Conservation (phyloP, 768 basidiomycete species). For the Collybiopsis confluens region DNA sequence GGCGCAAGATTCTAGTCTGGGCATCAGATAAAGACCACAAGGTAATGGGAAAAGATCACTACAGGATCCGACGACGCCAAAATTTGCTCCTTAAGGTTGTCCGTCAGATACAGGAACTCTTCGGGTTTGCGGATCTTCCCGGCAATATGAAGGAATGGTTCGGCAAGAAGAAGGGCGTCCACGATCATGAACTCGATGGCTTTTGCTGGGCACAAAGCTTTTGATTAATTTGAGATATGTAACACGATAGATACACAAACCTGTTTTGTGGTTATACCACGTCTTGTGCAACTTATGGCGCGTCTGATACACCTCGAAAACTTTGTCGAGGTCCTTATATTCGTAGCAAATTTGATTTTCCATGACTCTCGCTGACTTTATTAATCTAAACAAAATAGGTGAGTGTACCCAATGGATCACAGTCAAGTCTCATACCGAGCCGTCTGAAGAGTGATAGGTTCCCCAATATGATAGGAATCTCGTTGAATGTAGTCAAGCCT, state of each 20-base stretch:
- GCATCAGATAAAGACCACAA: background rate
- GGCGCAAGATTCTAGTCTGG: slow-evolving; percentile 48
- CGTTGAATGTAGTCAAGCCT: slow-evolving; percentile 83
- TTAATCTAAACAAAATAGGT: slow-evolving; percentile 42
- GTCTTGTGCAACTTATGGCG: slow-evolving; percentile 80
- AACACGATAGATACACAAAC: slow-evolving; percentile 25
- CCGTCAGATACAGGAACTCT: slow-evolving; percentile 62
- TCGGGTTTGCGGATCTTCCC: slow-evolving; percentile 51
- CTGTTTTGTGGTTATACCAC: slow-evolving; percentile 80
- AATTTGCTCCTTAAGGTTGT: slow-evolving; percentile 59
- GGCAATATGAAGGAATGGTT: slow-evolving; percentile 60
- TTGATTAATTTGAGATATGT: background rate
- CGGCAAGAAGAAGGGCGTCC: slow-evolving; percentile 66
- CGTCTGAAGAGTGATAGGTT: slow-evolving; percentile 48
- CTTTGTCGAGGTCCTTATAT: slow-evolving; percentile 74
- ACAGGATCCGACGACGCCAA: slow-evolving; percentile 51
- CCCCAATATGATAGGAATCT: slow-evolving; percentile 70
- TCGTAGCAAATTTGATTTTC: slow-evolving; percentile 74
- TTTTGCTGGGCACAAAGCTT: slow-evolving; percentile 42
- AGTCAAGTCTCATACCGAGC: slow-evolving; percentile 33
- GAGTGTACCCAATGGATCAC: background rate
- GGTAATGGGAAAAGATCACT: slow-evolving; percentile 14
- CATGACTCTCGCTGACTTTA: slow-evolving; percentile 72
- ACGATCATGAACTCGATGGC: slow-evolving; percentile 85
- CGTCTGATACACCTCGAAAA: slow-evolving; percentile 70